Base-by-base conservation (phyloP, 495 filamentous ascomycete genomes). In the Aspergillus sclerotiicarbonarius region DNA sequence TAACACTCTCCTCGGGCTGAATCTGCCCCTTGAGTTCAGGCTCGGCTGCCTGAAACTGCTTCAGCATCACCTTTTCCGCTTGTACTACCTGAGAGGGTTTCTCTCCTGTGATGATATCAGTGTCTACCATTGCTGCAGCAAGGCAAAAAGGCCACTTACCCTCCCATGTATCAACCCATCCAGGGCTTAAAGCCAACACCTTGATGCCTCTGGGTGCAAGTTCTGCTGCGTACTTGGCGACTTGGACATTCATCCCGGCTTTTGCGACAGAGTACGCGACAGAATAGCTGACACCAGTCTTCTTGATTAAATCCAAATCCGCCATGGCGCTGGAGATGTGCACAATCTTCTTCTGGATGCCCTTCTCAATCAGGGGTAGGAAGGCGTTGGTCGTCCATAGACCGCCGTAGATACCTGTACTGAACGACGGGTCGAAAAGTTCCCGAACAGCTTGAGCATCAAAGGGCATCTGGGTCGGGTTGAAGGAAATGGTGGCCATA, bases 241-340 rank as follows among this genome's bases (percentile, higher is more conserved):
- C 69, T n/a, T 67, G 59, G 6, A 78, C 60, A 59, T 81, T 80
- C 62, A 72, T 60, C 2, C 67, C 74, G 3, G 73, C 71, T 53
- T 81, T 81, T 21, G 65, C 63, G 21, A 66, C 58, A 6, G 69
- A 62, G 59, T 77, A 79, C 33, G 65, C 46, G 10, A 69, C 61
- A 32, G 50, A 53, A 46, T 54, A 46, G 19, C 62, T 61, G 21
- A 74, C 37, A 0, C 60, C 64, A 44, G 41, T 71, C 25, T 67
- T 69, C 4, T 68, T 63, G 45, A 71, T 69, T 1, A 78, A 56
- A 52, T 78, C 72, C 37, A 80, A 8, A 54, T 82, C 79, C 4
- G 65, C 78, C 41, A 73, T 58, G 32, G 70, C 81, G 9, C 62
- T 72, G 12, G 78, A 76, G 30, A 81, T 75, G 55, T 77, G 75